Evolutionary conservation across 768 basidiomycete genomes (phyloP), one percentile per base, ranked within the genome.

Genomic region (Suillus cothurnatus): DNA sequence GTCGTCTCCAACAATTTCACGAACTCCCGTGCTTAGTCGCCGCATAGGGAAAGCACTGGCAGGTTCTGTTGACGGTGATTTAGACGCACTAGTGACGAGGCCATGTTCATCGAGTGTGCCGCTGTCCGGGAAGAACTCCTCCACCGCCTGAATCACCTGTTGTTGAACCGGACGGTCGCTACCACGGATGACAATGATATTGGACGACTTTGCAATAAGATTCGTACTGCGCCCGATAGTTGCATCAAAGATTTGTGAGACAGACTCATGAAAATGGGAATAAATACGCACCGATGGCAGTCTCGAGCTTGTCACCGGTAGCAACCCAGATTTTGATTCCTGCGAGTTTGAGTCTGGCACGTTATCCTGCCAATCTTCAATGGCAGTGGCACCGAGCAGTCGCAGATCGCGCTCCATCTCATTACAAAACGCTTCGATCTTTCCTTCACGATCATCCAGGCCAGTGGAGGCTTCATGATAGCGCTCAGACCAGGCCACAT

Each of bases 301-400:
- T 98, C 77, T 98, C 97, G 21, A 99, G 84, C 78, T 99, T 99
- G 80, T 99, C 97, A 32, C 97, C 97, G 1, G 97, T 99, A 11
- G 95, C 93, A 36, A 99, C 97, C 97, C 97, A 99, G 62, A 99
- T 80, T 79, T 98, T 99, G 80, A 99, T 98, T 0, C 97, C 97
- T 2, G 97, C 97, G 19, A 87, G 82, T 79, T 98, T 99, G 21
- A 99, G 83, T 99, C 96, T 4, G 97, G 97, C 1, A 99, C 97
- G 56, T 97, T 97, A 71, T 99, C 97, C 77, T 99, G 79, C 57
- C 89, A 87, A 77, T 99, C 97, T 78, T 99, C 97, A 69, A 99
- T 99, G 53, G 96, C 97, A 14, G 97, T 99, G 5, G 97, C 95
- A 55, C 97, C 97, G 21, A 99, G 85, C 14, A 99, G 75, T 39